Evolutionary conservation across 306 rosid genomes (phyloP), one percentile per base, ranked within the genome.

Genomic region (Pterocarpus macrocarpus): DNA sequence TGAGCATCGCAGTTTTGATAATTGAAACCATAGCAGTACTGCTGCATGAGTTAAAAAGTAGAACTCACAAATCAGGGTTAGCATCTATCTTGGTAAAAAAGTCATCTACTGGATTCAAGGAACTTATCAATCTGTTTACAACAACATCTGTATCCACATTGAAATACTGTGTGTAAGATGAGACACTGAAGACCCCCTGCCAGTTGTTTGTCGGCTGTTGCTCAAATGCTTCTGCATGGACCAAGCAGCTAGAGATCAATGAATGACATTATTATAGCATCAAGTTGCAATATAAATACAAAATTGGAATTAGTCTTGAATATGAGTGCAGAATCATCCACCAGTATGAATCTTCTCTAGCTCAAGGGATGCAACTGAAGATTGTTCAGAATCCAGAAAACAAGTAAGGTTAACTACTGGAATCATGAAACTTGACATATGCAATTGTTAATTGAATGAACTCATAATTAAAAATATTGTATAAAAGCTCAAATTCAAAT

Each of bases 11-110:
- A 34, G 55, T 44, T 56, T 17, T 10, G 28, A 32, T 2, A 38
- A 7, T 57, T 35, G 33, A 78, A 68, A 15, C 8, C 32, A 68
- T 22, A 69, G 47, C 28, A 33, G 50, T 13, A 69, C 63, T 50
- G 64, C 47, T 43, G 47, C 47, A 43, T 5, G 47, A 43, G 52
- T n/a, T 57, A 55, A n/a, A 53, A 73, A 75, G 76, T 13, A 10
- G 13, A 61, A 90, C 97, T 89, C 84, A 90, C 97, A 92, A 85
- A 78, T 92, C 97, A 77, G 97, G 97, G 80, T 90, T 92, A 56
- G 94, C 95, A 72, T 90, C 93, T 73, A 92, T 90, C 86, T 89
- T 92, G 89, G 70, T 83, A 58, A 87, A 81, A 85, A 92, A 92
- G 69, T 92, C 97, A 47, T 90, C 89, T 57, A 79, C 81, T 45